Evolutionary conservation across 2,329 filamentous ascomycete species (phyloP), one percentile per base, ranked within the genome.

Genomic region (Penicillium glabrum): DNA sequence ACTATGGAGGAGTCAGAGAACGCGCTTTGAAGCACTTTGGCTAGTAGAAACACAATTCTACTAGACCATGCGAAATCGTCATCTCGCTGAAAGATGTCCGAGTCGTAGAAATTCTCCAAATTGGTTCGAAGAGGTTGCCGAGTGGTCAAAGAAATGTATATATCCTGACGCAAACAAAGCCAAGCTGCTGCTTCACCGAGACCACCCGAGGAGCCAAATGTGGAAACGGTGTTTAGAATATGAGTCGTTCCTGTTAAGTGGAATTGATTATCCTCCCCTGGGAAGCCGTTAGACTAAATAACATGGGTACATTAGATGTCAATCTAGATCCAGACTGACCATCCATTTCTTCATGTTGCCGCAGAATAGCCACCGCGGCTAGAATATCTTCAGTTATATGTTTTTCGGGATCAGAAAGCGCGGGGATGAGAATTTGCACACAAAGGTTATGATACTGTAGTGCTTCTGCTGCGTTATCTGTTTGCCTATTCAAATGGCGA

Each of bases 181-280:
- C 74, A 76, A 21, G 71, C 72, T n/a, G 73, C 72, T 9, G 73
- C 72, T 54, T 76, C 74, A 0, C 71, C 69, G 3, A 76, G 60
- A 6, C 74, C 74, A n/a, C 74, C 73, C 0, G 71, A 74, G 1
- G 69, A 69, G 5, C 72, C 73, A 51, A 75, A 74, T 3, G 65
- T 69, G 1, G 73, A 72, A 10, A 76, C 67, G 1, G 71, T 69
- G 33, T 71, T 72, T n/a, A 76, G 61, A 4, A 77, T 69, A 24
- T 67, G 69, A 5, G 69, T 72, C 16, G 72, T 71, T 3, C 72
- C 74, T 16, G 69, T 68, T 1, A 76, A 56, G 54, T 76, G 74
- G 24, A 71, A 69, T 46, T 69, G 66, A 37, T 71, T 67, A 46
- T 77, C 73, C 50, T 72, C 61, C 5, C 57, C 67, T 68, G 51